phyloP scores from a whole-genome alignment of 192 early-diverging fungal genomes.

The Umbelopsis sp. region DNA sequence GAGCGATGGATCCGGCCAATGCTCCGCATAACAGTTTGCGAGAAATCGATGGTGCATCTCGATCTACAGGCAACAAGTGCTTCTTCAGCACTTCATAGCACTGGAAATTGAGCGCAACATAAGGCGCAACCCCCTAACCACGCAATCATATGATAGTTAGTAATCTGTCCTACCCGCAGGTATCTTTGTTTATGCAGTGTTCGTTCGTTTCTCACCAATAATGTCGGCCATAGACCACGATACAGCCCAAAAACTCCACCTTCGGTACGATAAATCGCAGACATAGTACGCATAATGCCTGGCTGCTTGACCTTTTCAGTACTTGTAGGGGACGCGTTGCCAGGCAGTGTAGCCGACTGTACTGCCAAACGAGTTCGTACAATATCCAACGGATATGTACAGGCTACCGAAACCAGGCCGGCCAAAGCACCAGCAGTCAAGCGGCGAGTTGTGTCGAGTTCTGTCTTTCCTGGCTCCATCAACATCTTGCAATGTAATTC shows the following conservation, averaged over 20 bases:
- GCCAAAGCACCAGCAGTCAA: constrained; percentile 75
- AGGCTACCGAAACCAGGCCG: constrained; percentile 75
- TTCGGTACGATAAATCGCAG: constrained; percentile 66
- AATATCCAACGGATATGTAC: constrained; percentile 81
- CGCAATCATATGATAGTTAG: not conserved
- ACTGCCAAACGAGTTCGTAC: constrained; percentile 78
- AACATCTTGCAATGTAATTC: constrained; percentile 40
- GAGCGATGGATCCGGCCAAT: constrained; percentile 77
- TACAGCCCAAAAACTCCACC: constrained; percentile 76
- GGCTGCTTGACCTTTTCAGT: constrained; percentile 57
- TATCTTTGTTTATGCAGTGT: not conserved
- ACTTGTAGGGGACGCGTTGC: constrained; percentile 38
- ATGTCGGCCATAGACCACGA: constrained; percentile 72
- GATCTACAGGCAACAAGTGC: constrained; percentile 65
- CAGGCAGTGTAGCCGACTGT: constrained; percentile 61
- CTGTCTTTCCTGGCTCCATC: constrained; percentile 67
- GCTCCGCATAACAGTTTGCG: constrained; percentile 76
- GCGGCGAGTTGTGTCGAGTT: constrained; percentile 72
- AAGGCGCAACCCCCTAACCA: constrained; percentile 72
- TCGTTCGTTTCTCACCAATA: constrained; percentile 49
- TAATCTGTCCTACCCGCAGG: not conserved
- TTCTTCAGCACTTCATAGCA: constrained; percentile 78
- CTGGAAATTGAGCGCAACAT: constrained; percentile 83
- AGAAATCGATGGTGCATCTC: constrained; percentile 57
- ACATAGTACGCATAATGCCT: constrained; percentile 71